Conservation (phyloP, 768 basidiomycete species). For the Auricularia sp. region DNA sequence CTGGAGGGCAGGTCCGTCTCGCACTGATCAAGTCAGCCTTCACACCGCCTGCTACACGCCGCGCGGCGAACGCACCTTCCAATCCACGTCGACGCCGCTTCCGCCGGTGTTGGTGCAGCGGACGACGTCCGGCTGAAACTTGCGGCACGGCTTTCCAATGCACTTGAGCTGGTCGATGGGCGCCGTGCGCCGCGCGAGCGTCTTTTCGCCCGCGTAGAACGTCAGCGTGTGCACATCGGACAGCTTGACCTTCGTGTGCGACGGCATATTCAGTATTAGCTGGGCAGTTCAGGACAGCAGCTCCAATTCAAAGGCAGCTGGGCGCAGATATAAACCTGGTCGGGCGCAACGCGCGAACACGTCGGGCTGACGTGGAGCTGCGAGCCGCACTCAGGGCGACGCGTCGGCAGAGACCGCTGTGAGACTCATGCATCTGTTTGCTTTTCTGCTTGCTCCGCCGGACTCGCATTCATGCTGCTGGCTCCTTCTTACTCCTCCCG, state of each 20-base stretch:
- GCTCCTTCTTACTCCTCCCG: no score
- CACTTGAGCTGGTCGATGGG: conserved; percentile 76
- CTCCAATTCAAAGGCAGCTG: background rate
- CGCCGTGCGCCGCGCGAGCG: conserved; percentile 51
- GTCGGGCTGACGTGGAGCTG: no score
- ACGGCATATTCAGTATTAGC: background rate
- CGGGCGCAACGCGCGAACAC: no score
- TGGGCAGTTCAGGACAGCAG: background rate
- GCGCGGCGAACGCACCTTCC: conserved; percentile 53
- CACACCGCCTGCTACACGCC: background rate
- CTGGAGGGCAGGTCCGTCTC: conserved; percentile 81
- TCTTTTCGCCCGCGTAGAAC: conserved; percentile 62
- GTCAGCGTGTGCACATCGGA: conserved; percentile 65
- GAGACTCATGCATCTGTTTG: no score
- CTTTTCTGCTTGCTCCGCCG: no score
- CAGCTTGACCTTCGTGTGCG: conserved; percentile 52
- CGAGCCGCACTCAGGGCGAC: no score
- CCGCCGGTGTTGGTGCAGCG: conserved; percentile 78
- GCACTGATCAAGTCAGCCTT: conserved; percentile 40
- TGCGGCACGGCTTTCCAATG: conserved; percentile 63
- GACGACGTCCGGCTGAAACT: conserved; percentile 76
- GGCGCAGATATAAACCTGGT: background rate
- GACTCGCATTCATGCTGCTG: no score
- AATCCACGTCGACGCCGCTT: conserved; percentile 70
- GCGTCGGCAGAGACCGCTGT: no score